Evolutionary conservation across 2,329 filamentous ascomycete genomes (phyloP).

Genomic region (Colletotrichum sp.): DNA sequence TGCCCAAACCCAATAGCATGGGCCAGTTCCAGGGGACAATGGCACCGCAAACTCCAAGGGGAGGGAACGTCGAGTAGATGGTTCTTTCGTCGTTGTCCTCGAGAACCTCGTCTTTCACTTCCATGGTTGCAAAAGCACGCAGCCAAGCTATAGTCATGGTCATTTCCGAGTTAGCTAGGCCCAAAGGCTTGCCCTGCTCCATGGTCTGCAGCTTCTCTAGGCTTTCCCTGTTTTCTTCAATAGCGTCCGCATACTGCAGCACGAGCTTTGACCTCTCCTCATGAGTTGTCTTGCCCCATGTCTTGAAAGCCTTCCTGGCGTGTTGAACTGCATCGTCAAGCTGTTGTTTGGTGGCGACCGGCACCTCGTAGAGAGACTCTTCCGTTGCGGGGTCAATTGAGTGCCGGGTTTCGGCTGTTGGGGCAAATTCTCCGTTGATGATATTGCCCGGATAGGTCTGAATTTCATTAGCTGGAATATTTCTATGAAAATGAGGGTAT

Average conservation of each 20-base stretch:
- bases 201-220: slow-evolving; percentile 27
- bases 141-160: slow-evolving; percentile 23
- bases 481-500: rapidly evolving
- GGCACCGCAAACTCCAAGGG: slow-evolving; percentile 45
- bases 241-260: slow-evolving; percentile 26
- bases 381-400: slow-evolving; percentile 34
- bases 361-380: slow-evolving; percentile 32
- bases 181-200: slow-evolving; percentile 33
- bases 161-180: slow-evolving; percentile 19
- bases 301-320: slow-evolving; percentile 30
- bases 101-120: slow-evolving; percentile 41
- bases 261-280: slow-evolving; percentile 28
- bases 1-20: slow-evolving; percentile 47
- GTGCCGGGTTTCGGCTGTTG: slow-evolving; percentile 25
- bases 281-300: slow-evolving; percentile 31
- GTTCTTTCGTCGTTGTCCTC: slow-evolving; percentile 39
- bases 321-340: slow-evolving; percentile 33
- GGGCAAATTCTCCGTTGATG: slow-evolving; percentile 23
- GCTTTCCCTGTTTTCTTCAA: slow-evolving; percentile 27
- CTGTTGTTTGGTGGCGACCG: slow-evolving; percentile 30
- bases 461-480: not conserved
- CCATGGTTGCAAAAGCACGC: slow-evolving; percentile 23
- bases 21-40: slow-evolving; percentile 59
- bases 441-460: slow-evolving; percentile 21
- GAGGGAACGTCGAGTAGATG: slow-evolving; percentile 23